A percentile compares a stretch with the other conserved stretches of the same genome.
Conservation (phyloP, 805 yeast species). For the Ogataea pini region DNA sequence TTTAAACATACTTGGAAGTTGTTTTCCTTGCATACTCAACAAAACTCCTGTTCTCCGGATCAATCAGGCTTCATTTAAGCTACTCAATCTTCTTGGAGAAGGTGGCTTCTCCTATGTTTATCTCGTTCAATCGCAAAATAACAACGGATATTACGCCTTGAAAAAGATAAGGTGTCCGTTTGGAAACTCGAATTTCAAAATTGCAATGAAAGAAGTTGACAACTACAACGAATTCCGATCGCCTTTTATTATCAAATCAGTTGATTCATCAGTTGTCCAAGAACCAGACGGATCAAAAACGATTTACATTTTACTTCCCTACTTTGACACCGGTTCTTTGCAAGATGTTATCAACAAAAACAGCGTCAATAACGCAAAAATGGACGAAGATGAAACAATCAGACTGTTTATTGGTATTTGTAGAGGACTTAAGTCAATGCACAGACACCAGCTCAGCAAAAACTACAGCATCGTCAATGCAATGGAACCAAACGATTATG, state of each 20-base stretch:
- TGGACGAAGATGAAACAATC: slow-evolving; percentile 66
- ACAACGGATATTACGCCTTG: slow-evolving; percentile 62
- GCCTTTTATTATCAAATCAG: slow-evolving; percentile 65
- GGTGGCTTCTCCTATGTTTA: slow-evolving; percentile 90
- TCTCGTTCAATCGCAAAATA: slow-evolving; percentile 55
- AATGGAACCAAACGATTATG: slow-evolving; percentile 21
- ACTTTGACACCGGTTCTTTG: slow-evolving; percentile 67
- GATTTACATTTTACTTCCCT: slow-evolving; percentile 78
- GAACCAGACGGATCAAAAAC: slow-evolving; percentile 80
- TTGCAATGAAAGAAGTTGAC: slow-evolving; percentile 76
- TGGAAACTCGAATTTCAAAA: slow-evolving; percentile 72
- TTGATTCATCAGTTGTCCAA: slow-evolving; percentile 71
- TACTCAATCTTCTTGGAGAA: slow-evolving; percentile 78
- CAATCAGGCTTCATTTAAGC: slow-evolving; percentile 61
- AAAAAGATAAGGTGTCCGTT: slow-evolving; percentile 87
- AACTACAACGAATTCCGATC: slow-evolving; percentile 69
- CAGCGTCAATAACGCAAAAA: slow-evolving; percentile 51
- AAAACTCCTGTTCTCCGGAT: slow-evolving; percentile 57
- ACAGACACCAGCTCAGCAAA: slow-evolving; percentile 48
- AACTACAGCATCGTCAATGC: slow-evolving; percentile 22
- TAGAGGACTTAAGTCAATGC: slow-evolving; percentile 76
- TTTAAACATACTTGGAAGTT: slow-evolving; percentile 26
- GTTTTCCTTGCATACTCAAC: slow-evolving; percentile 46
- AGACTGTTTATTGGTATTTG: slow-evolving; percentile 66
- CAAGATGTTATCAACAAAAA: slow-evolving; percentile 77